A percentile compares a stretch with the other conserved stretches of the same genome.
Evolutionary conservation across 805 yeast species (phyloP).

Genomic region (Yarrowia yakushimensis): DNA sequence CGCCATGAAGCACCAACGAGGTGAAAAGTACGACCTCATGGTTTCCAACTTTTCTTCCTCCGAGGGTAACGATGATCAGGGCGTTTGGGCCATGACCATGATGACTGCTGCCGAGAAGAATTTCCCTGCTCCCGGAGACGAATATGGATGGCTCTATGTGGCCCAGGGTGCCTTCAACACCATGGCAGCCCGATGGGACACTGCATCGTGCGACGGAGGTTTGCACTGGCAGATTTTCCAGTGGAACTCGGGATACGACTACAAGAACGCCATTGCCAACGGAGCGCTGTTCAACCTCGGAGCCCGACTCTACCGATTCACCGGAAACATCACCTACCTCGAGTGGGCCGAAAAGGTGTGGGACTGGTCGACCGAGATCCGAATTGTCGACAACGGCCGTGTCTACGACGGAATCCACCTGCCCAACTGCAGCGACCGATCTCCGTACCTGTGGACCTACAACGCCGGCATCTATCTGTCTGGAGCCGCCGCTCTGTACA

Average conservation of each 20-base stretch:
- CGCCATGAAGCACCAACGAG: conserved; percentile 65
- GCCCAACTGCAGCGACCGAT: conserved; percentile 47
- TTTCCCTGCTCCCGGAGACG: conserved; percentile 63
- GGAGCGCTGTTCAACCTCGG: conserved; percentile 78
- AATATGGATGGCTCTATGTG: conserved; percentile 64
- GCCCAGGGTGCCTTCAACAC: conserved; percentile 86
- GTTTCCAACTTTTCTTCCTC: conserved; percentile 79
- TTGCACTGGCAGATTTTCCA: conserved; percentile 88
- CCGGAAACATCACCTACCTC: conserved; percentile 65
- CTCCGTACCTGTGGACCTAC: conserved; percentile 66
- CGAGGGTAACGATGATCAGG: conserved; percentile 93
- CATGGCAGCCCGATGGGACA: conserved; percentile 79
- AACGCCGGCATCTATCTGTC: conserved; percentile 66
- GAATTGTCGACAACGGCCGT: conserved; percentile 38
- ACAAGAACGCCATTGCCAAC: conserved; percentile 84
- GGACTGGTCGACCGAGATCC: conserved; percentile 62
- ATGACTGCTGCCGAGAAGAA: conserved; percentile 82
- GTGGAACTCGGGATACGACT: conserved; percentile 84
- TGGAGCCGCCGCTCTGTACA: conserved; percentile 67
- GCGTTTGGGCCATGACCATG: conserved; percentile 85
- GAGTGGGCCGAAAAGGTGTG: conserved; percentile 70
- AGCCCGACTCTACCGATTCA: conserved; percentile 78
- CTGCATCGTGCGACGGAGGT: conserved; percentile 63
- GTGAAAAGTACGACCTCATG: conserved; percentile 61
- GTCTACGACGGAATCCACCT: conserved; percentile 75